Conservation (phyloP, 2,329 filamentous ascomycete species). For the Fusarium sp. region DNA sequence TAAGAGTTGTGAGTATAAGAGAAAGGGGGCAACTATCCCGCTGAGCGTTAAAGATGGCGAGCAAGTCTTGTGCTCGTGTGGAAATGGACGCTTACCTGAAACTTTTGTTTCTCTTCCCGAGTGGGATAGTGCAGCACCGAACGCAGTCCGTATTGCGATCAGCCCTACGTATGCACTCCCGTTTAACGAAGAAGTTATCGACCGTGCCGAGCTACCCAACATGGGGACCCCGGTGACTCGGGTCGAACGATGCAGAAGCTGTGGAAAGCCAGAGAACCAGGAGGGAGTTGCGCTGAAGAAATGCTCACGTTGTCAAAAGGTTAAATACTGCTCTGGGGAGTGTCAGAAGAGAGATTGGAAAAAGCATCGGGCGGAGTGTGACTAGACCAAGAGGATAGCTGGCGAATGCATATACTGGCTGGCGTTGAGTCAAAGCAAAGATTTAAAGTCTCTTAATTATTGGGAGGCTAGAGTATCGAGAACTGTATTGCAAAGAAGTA, state of each 20-base stretch:
- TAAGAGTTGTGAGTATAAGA: conserved; percentile 59
- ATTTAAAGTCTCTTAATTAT: too few relatives aligned
- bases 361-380: conserved; percentile 62
- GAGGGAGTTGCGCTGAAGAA: conserved; percentile 55
- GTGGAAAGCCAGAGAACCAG: conserved; percentile 52
- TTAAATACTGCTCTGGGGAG: conserved; percentile 64
- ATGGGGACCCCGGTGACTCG: conserved; percentile 8
- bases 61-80: conserved; percentile 61
- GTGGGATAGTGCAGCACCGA: conserved; percentile 58
- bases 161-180: conserved; percentile 65
- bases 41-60: conserved; percentile 54
- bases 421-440: not conserved
- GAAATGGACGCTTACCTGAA: conserved; percentile 58
- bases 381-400: conserved; percentile 22
- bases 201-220: conserved; percentile 40
- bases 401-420: not conserved
- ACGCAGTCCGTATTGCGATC: conserved; percentile 69
- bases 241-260: conserved; percentile 54
- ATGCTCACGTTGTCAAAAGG: conserved; percentile 61
- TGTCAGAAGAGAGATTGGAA: conserved; percentile 70
- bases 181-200: conserved; percentile 58
- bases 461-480: not conserved
- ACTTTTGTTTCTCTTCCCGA: conserved; percentile 58
- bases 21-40: conserved; percentile 54
- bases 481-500: not conserved